A percentile compares a stretch with the other conserved stretches of the same genome.
Evolutionary conservation across 2,329 filamentous ascomycete genomes (phyloP).

Genomic region (Trichoderma pleuroti): DNA sequence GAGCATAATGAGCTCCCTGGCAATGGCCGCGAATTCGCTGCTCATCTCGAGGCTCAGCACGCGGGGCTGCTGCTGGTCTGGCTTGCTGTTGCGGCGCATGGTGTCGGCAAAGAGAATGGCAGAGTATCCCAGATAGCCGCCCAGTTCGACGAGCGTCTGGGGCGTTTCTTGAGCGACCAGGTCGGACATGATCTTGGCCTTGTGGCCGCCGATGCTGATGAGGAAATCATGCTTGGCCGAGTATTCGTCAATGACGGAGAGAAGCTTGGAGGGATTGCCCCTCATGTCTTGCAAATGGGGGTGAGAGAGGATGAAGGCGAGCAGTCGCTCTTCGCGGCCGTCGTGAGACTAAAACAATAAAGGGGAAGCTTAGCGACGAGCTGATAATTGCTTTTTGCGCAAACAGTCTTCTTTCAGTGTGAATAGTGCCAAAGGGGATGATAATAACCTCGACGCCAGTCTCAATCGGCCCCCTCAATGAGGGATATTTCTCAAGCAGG

Average conservation of each 20-base stretch:
- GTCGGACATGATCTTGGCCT: slow-evolving; percentile 66
- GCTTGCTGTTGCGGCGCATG: slow-evolving; percentile 46
- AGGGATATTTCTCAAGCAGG: slow-evolving; percentile 1
- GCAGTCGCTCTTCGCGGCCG: slow-evolving; percentile 6
- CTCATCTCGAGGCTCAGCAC: slow-evolving; percentile 73
- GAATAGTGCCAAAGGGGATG: background rate
- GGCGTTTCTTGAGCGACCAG: slow-evolving; percentile 66
- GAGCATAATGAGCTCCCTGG: slow-evolving; percentile 65
- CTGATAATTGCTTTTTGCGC: background rate
- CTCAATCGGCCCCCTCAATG: background rate
- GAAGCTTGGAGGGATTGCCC: background rate
- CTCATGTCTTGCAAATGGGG: background rate
- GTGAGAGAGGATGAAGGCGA: slow-evolving; percentile 2
- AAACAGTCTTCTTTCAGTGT: background rate
- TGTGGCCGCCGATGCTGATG: slow-evolving; percentile 76
- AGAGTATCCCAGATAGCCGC: slow-evolving; percentile 80
- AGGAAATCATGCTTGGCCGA: slow-evolving; percentile 36
- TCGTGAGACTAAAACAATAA: background rate
- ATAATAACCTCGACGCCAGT: background rate
- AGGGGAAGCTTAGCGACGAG: background rate
- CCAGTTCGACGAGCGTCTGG: slow-evolving; percentile 70
- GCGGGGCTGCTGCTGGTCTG: slow-evolving; percentile 54
- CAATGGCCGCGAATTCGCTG: slow-evolving; percentile 69
- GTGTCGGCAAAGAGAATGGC: slow-evolving; percentile 70
- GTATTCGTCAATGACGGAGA: slow-evolving; percentile 5